Evolutionary conservation across 2,329 filamentous ascomycete species (phyloP), one percentile per base, ranked within the genome.

Genomic region (Ceratocystis cubensis): DNA sequence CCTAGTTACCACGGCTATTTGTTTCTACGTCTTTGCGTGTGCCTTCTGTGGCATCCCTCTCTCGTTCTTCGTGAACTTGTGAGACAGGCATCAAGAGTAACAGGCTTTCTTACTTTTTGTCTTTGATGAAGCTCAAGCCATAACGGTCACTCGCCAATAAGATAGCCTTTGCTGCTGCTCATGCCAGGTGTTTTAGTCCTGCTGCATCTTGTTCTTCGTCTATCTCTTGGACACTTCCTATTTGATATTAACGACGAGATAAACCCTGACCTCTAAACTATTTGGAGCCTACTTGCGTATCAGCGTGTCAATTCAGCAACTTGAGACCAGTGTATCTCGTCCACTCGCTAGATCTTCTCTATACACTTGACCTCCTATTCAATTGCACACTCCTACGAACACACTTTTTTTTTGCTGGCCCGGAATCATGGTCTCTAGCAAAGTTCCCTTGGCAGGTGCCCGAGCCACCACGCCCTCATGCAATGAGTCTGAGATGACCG

Each of bases 401-500:
- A 37, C 33, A 4, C 13, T 0, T 41, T 5, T 41, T 15, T 41
- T 13, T 41, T 41, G 13, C 10, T 41, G 37, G 37, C 10, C 37
- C 37, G 37, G 37, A 41, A 41, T 50, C 64, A 79, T 80, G 78
- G 74, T 74, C 37, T 64, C 65, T 30, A 68, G 37, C 37, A 41
- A 46, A 57, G 63, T 68, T 63, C 59, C 61, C 17, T 53, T 37
- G 20, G 45, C n/a, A 8, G 37, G 63, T 65, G 76, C 73, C 44
- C 59, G 70, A 62, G 74, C 81, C 65, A 75, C 78, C 64, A 88
- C 87, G 56, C 86, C 87, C 70, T 82, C 86, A 63, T 84, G 84
- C 69, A 78, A 82, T 46, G 75, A 78, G 53, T 53, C 64, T 17
- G 20, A 41, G 13, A 61, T 45, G 22, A 76, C 77, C 69, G 76